These are phyloP conservation scores for Strombidium stylifer DNA, from an alignment of 73 alveolate species.

Conservation along the genomic window DNA sequence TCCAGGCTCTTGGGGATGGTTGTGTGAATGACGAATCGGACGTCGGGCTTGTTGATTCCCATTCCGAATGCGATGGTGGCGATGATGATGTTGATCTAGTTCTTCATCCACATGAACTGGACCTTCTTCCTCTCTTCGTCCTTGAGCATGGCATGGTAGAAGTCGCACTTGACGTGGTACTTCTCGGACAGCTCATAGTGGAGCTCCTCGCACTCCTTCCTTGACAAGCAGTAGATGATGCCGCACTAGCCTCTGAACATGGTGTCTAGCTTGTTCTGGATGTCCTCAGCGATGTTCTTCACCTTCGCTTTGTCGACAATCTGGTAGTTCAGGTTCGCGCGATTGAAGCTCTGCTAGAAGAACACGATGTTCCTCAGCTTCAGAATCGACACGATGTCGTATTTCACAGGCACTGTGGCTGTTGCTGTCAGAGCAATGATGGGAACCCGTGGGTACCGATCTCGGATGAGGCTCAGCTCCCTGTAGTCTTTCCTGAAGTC, in stretches of 20 bases:
- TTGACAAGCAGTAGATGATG: conserved; percentile 90
- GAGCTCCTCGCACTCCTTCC: conserved; percentile 91
- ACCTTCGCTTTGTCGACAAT: conserved; percentile 67
- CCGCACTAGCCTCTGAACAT: conserved; percentile 78
- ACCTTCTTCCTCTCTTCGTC: conserved; percentile 74
- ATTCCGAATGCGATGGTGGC: conserved; percentile 99
- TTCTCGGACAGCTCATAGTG: conserved; percentile 68
- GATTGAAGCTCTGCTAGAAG: conserved; percentile 88
- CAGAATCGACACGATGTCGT: conserved; percentile 90
- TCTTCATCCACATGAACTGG: conserved; percentile 90
- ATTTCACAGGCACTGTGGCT: conserved; percentile 95
- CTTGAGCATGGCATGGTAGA: conserved; percentile 93
- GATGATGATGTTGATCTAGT: conserved; percentile 92
- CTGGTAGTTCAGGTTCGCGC: conserved; percentile 90
- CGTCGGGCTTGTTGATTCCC: conserved; percentile 99
- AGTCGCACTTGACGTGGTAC: conserved; percentile 78
- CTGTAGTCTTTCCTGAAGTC: conserved; percentile 97
- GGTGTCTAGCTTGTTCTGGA: conserved; percentile 57
- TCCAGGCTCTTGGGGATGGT: conserved; percentile 95
- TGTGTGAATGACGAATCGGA: conserved; percentile 97
- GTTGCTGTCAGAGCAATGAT: conserved; percentile 98
- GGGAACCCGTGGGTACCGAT: conserved; percentile 88
- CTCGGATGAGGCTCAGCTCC: conserved; percentile 73
- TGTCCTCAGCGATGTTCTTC: conserved; percentile 71
- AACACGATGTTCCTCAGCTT: conserved; percentile 76